Evolutionary conservation across 441 rosid genomes (phyloP).

Genomic region (Francoa sonchifolia): DNA sequence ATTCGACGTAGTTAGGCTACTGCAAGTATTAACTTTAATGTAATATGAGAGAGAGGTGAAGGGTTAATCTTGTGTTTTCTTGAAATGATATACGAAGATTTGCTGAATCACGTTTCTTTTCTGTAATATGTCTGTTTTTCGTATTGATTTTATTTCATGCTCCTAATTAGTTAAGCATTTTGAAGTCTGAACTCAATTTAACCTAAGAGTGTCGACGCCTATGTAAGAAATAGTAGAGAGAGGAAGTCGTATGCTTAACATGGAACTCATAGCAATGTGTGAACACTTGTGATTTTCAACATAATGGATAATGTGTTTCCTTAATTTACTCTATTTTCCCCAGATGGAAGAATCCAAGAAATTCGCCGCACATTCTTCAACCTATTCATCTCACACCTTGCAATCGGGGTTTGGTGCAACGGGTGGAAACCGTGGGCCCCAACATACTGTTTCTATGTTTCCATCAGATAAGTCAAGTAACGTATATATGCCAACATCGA

Average conservation of each 20-base stretch:
- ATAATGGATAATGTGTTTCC: conserved; percentile 1
- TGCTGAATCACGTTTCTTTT: too few species aligned
- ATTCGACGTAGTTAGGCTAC: too few species aligned
- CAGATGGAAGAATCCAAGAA: conserved; percentile 77
- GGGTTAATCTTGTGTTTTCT: too few species aligned
- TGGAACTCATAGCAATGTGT: too few species aligned
- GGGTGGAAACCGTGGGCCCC: conserved; percentile 29
- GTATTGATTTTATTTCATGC: neutral
- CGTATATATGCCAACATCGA: conserved; percentile 18
- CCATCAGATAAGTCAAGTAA: conserved; percentile 33
- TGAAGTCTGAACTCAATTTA: too few species aligned
- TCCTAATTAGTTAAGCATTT: too few species aligned
- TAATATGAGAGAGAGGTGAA: too few species aligned
- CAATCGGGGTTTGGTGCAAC: conserved; percentile 29
- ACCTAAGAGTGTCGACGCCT: too few species aligned
- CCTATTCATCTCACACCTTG: conserved; percentile 36
- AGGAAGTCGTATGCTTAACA: neutral
- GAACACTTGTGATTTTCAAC: too few species aligned
- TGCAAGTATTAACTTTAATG: too few species aligned
- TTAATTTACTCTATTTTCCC: conserved; percentile 14
- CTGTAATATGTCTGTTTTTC: neutral
- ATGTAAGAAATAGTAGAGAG: too few species aligned
- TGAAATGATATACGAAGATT: too few species aligned
- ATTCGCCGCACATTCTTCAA: conserved; percentile 23
- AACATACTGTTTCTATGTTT: conserved; percentile 20